Conservation (phyloP, 2,329 filamentous ascomycete genomes). For the Exophiala mesophila region DNA sequence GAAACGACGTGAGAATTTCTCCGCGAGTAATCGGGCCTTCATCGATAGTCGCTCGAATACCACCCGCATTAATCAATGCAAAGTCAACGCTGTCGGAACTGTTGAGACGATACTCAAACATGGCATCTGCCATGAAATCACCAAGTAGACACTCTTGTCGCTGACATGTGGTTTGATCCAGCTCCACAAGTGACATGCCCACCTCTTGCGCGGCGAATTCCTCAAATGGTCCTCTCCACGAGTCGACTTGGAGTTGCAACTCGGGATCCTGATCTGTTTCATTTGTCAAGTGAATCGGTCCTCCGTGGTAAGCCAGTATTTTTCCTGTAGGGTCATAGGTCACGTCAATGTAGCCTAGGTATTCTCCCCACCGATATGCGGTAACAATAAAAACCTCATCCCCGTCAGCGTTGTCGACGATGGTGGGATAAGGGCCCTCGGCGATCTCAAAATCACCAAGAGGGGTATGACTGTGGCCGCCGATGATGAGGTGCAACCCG, state of each 20-base stretch:
- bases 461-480: slow-evolving; percentile 9
- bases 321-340: slow-evolving; percentile 4
- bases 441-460: slow-evolving; percentile 5
- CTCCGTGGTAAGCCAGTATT: slow-evolving; percentile 8
- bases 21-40: slow-evolving; percentile 5
- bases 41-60: slow-evolving; percentile 8
- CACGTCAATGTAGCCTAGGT: slow-evolving; percentile 10
- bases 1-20: slow-evolving; percentile 6
- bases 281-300: slow-evolving; percentile 8
- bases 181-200: slow-evolving; percentile 1
- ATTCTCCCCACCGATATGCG: slow-evolving; percentile 10
- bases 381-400: slow-evolving; percentile 10
- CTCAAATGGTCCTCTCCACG: slow-evolving; percentile 2
- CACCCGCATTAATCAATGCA: slow-evolving; percentile 9
- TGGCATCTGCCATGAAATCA: slow-evolving; percentile 9
- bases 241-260: slow-evolving; percentile 6
- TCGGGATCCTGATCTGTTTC: slow-evolving; percentile 5
- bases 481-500: slow-evolving; percentile 9
- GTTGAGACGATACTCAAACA: slow-evolving; percentile 6
- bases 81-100: slow-evolving; percentile 4
- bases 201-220: slow-evolving; percentile 3
- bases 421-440: slow-evolving; percentile 7
- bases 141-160: slow-evolving; percentile 6
- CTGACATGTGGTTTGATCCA: slow-evolving; percentile 9
- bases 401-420: slow-evolving; percentile 7